Percentiles rank a stretch among this genome's conserved stretches.
Conservation (phyloP, 371 early-diverging fungal genomes). For the Apophysomyces elegans region DNA sequence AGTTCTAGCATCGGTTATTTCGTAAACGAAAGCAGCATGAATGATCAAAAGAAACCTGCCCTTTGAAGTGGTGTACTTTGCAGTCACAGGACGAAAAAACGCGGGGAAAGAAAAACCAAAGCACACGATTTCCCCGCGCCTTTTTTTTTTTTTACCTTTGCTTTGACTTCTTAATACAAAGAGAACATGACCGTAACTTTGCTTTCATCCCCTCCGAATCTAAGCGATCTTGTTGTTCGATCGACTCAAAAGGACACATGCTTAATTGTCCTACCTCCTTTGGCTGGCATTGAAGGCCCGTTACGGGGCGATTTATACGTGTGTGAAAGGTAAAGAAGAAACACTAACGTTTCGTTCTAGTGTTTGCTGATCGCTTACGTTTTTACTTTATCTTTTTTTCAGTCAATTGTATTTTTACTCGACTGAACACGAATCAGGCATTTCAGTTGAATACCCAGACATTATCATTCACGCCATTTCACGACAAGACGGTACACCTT, state of each 20-base stretch:
- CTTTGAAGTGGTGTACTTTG: too few relatives aligned
- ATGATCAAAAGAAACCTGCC: too few relatives aligned
- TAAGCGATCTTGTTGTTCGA: conserved; percentile 35
- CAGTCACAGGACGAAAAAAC: too few relatives aligned
- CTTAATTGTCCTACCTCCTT: conserved; percentile 43
- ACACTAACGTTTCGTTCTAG: background rate
- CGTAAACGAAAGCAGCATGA: too few relatives aligned
- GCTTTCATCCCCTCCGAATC: conserved; percentile 39
- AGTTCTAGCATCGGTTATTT: too few relatives aligned
- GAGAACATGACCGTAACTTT: conserved; percentile 47
- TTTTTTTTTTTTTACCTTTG: too few relatives aligned
- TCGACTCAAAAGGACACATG: conserved; percentile 37
- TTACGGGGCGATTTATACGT: conserved; percentile 41
- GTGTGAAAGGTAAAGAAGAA: conserved; percentile 45
- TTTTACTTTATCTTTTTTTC: background rate
- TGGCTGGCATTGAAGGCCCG: conserved; percentile 33
- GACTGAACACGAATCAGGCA: conserved; percentile 40
- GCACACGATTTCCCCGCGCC: too few relatives aligned
- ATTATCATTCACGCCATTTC: conserved; percentile 86
- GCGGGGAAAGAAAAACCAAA: too few relatives aligned
- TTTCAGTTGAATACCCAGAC: conserved; percentile 73
- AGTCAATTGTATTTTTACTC: conserved; percentile 64
- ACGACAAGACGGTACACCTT: conserved; percentile 61
- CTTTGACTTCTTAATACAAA: too few relatives aligned
- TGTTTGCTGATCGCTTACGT: too few relatives aligned